Evolutionary conservation across 192 early-diverging fungal genomes (phyloP), one percentile per base, ranked within the genome.

Genomic region (Cetraspora pellucida): DNA sequence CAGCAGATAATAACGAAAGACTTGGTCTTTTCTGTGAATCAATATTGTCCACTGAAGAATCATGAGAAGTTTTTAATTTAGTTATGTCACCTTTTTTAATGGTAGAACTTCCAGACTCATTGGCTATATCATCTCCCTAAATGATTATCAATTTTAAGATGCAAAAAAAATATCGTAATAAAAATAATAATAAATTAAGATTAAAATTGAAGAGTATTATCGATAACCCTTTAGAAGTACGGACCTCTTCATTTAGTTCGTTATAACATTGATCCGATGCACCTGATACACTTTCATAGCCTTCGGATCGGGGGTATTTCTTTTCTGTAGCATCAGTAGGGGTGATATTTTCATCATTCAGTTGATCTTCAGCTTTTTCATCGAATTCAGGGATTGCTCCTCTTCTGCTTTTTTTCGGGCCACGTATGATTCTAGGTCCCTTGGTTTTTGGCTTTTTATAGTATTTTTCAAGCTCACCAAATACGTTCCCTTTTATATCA

Each of bases 381-480:
- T 21, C 50, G 52, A 66, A 30, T 43, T 64, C 64, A 31, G 43
- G 23, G 19, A 66, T 31, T 52, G 17, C 45, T 45, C 37, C 45
- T 45, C 37, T 66, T 66, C 66, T 76, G 46, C 31, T 50, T 4
- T 66, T 76, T 31, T 23, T 75, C 11, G 43, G 17, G 21, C 14
- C 23, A 28, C 37, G 63, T 23, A 30, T 19, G 17, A 44, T 6
- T 47, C n/a, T 30, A 31, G 23, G 21, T 58, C 37, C 23, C 17
- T 61, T 54, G 13, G 23, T 28, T 76, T 52, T 76, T n/a, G 60
- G 43, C 13, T 54, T 55, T 67, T 66, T 66, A 21, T 66, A 27
- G 27, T 66, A 64, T 67, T 76, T 76, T 54, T 76, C 74, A 7
- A 76, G 31, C 37, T 76, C 74, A 19, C 74, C 74, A n/a, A 76